Evolutionary conservation across 1,139 yeast species (phyloP).

Genomic region (Saccharomycopsis hybrid): DNA sequence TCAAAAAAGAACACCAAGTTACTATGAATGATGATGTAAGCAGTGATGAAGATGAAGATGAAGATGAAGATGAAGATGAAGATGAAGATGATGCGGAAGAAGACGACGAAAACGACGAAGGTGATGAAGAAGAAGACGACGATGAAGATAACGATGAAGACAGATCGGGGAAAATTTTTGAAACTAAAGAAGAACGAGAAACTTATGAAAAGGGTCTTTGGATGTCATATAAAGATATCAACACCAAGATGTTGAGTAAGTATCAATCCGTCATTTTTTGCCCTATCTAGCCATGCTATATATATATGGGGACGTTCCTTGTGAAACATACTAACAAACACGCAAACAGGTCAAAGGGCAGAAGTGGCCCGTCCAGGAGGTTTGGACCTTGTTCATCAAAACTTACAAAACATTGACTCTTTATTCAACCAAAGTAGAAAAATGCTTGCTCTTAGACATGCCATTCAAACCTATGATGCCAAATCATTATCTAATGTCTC

Average conservation of each 20-base stretch:
- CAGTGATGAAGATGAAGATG: slow-evolving; percentile 18
- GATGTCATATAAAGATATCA: slow-evolving; percentile 22
- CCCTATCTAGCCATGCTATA: too few relatives aligned
- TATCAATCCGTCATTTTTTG: too few relatives aligned
- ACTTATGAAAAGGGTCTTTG: slow-evolving; percentile 21
- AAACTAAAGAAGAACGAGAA: slow-evolving; percentile 12
- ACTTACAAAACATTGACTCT: slow-evolving; percentile 32
- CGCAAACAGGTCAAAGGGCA: slow-evolving; percentile 30
- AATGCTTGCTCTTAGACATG: slow-evolving; percentile 29
- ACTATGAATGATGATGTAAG: too few relatives aligned
- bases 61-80: slow-evolving; percentile 19
- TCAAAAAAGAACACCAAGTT: too few relatives aligned
- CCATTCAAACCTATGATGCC: slow-evolving; percentile 41
- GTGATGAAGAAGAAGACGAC: slow-evolving; percentile 23
- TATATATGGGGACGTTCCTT: too few relatives aligned
- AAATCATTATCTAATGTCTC: slow-evolving; percentile 38
- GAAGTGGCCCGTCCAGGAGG: slow-evolving; percentile 40
- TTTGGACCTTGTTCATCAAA: slow-evolving; percentile 31
- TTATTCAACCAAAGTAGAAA: slow-evolving; percentile 32
- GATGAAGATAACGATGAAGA: too few relatives aligned
- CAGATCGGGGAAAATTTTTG: slow-evolving; percentile 20
- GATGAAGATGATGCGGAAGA: slow-evolving; percentile 19
- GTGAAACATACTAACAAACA: too few relatives aligned
- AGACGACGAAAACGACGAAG: slow-evolving; percentile 21
- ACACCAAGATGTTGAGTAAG: slow-evolving; percentile 26